Base-by-base conservation (phyloP, 1,139 yeast species). In the Pichia sp. region DNA sequence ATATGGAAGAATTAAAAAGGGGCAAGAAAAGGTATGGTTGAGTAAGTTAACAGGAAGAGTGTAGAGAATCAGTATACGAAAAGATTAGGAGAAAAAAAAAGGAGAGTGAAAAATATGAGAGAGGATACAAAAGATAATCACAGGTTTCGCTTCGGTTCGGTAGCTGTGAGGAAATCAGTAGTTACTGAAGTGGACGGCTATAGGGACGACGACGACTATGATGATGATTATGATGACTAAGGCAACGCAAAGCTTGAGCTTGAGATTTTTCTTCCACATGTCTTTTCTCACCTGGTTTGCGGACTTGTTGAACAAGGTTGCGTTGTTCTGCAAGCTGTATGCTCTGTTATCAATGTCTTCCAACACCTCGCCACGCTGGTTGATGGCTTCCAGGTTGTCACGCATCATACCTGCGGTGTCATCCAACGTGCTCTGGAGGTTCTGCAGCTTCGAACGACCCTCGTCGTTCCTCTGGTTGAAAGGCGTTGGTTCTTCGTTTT, bases 251-350 rank as follows among this genome's bases (percentile, higher is more conserved):
- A 92, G 77, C 72, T 96, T 85, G 95, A 93, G 88, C 77, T 93
- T 93, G 82, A 95, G 81, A 71, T 93, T 97, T 73, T 95, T 93
- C 90, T 96, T 88, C 99, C 99, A 93, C 98, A 93, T 93, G 70
- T 90, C 96, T 73, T 92, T 95, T 75, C 99, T 87, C 50, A 93
- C 98, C 66, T 96, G 84, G 74, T 92, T 93, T 56, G 99, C 99
- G 45, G 97, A 96, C 70, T 96, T 82, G 71, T 96, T 89, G 77
- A 95, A 95, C 38, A 97, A 95, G 66, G 90, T 95, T 6, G 99
- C 99, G 52, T 92, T 82, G 53, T 86, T 90, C 45, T 96, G 97
- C 67, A 93, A 80, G 71, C 89, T 90, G 67, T 90, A 97, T 15
- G 98, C 95, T 71, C 92, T 89, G 71, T 89, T 95, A 68, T 93